Evolutionary conservation across 1,139 yeast genomes (phyloP).

Genomic region (Blastobotrys proliferans): DNA sequence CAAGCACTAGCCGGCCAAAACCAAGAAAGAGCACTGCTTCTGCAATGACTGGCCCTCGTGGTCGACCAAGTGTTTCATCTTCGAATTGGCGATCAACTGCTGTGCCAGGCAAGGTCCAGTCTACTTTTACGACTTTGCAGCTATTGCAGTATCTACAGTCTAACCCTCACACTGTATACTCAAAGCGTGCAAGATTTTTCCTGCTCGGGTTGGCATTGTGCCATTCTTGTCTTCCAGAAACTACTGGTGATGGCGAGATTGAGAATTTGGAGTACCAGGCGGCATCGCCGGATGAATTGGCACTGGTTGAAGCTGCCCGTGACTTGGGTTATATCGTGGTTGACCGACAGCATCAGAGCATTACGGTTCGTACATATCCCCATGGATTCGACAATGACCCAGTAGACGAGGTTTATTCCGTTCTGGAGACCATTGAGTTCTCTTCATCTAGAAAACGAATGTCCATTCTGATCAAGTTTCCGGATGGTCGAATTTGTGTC

Average conservation of each 20-base stretch:
- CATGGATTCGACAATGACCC: slow-evolving; percentile 70
- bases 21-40: background rate
- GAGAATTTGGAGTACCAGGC: slow-evolving; percentile 69
- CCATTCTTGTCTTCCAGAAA: slow-evolving; percentile 80
- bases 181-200: slow-evolving; percentile 70
- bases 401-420: slow-evolving; percentile 60
- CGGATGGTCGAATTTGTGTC: slow-evolving; percentile 72
- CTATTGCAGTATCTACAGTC: slow-evolving; percentile 64
- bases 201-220: slow-evolving; percentile 79
- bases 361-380: slow-evolving; percentile 77
- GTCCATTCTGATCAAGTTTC: slow-evolving; percentile 81
- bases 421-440: slow-evolving; percentile 80
- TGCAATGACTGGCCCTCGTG: slow-evolving; percentile 3
- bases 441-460: slow-evolving; percentile 86
- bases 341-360: slow-evolving; percentile 56
- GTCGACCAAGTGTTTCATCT: slow-evolving; percentile 23
- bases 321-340: slow-evolving; percentile 84
- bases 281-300: slow-evolving; percentile 94
- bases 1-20: slow-evolving; percentile 4
- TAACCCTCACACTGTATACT: slow-evolving; percentile 65
- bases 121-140: slow-evolving; percentile 52
- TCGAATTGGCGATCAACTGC: slow-evolving; percentile 39
- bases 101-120: slow-evolving; percentile 33
- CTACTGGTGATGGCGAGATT: slow-evolving; percentile 20
- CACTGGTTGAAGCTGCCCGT: slow-evolving; percentile 88